phyloP scores from a whole-genome alignment of 1,139 yeast genomes.

The Yamadazyma conglobata region DNA sequence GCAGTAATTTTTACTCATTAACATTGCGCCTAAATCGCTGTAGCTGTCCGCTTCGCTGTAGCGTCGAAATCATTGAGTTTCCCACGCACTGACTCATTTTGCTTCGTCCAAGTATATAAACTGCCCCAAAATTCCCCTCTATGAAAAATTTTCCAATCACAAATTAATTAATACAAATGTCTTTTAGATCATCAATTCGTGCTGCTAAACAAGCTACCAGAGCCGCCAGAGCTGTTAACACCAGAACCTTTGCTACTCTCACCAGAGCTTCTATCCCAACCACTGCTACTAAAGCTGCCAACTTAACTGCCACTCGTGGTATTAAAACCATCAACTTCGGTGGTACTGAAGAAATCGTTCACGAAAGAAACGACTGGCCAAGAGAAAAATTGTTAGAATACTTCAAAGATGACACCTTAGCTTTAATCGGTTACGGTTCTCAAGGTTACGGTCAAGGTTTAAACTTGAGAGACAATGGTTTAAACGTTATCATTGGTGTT shows the following conservation, averaged over 20 bases:
- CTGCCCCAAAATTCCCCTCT: too few relatives aligned
- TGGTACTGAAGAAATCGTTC: slow-evolving; percentile 91
- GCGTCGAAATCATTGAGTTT: too few relatives aligned
- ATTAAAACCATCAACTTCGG: slow-evolving; percentile 95
- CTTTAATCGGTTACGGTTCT: slow-evolving; percentile 98
- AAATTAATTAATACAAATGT: slow-evolving; percentile 30
- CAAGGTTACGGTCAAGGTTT: slow-evolving; percentile 99
- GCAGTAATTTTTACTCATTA: too few relatives aligned
- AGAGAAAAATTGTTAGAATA: slow-evolving; percentile 91
- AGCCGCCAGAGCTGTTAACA: slow-evolving; percentile 50
- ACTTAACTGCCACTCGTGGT: slow-evolving; percentile 60
- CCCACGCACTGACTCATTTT: too few relatives aligned
- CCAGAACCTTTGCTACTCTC: slow-evolving; percentile 66
- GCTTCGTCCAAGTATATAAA: too few relatives aligned
- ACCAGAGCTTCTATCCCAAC: slow-evolving; percentile 44
- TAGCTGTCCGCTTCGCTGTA: too few relatives aligned
- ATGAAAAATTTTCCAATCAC: not conserved
- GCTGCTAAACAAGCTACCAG: slow-evolving; percentile 59
- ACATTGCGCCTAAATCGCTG: too few relatives aligned
- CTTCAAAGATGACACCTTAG: slow-evolving; percentile 97
- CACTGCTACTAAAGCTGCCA: slow-evolving; percentile 16
- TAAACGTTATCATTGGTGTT: slow-evolving; percentile 96
- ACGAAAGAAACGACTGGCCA: slow-evolving; percentile 99
- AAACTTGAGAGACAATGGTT: slow-evolving; percentile 97
- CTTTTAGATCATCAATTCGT: slow-evolving; percentile 62